These are phyloP conservation scores for Cyberlindnera suaveolens DNA, from an alignment of 805 yeast species.

Conservation along the genomic window DNA sequence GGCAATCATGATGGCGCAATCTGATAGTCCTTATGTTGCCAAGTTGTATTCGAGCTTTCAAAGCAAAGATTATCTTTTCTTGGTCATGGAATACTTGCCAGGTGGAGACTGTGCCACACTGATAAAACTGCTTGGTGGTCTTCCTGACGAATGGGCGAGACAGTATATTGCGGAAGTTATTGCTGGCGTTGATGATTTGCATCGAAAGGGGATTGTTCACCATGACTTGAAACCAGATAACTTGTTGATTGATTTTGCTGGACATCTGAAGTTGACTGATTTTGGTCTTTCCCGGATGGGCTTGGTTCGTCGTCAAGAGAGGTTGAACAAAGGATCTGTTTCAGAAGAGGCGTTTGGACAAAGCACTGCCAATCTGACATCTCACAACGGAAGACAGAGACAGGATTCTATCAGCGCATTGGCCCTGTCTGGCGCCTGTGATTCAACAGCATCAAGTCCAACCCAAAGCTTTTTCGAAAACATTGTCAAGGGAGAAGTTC, in stretches of 20 bases:
- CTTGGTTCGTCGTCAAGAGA: conserved; percentile 70
- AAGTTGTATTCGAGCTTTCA: conserved; percentile 85
- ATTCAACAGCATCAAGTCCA: conserved; percentile 23
- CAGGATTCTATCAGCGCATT: conserved; percentile 19
- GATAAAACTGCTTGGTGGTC: conserved; percentile 70
- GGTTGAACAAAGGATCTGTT: conserved; percentile 10
- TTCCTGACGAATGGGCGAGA: conserved; percentile 83
- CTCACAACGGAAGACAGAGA: conserved; percentile 8
- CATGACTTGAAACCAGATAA: conserved; percentile 96
- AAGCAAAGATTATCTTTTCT: conserved; percentile 73
- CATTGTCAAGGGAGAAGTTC: conserved; percentile 14
- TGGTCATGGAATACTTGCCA: conserved; percentile 93
- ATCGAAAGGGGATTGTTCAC: conserved; percentile 83
- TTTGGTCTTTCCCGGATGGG: conserved; percentile 93
- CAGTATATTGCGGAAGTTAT: conserved; percentile 86
- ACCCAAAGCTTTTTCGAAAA: conserved; percentile 25
- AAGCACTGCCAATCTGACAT: conserved; percentile 7
- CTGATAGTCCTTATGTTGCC: conserved; percentile 90
- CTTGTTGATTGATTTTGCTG: conserved; percentile 73
- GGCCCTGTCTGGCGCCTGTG: conserved; percentile 13
- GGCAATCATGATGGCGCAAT: conserved; percentile 96
- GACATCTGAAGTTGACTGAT: conserved; percentile 91
- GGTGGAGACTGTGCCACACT: conserved; percentile 96
- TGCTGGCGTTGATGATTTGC: conserved; percentile 86
- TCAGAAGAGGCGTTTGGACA: conserved; percentile 21